phyloP scores from a whole-genome alignment of 495 filamentous ascomycete species.

The Penicillium ochrochloron region DNA sequence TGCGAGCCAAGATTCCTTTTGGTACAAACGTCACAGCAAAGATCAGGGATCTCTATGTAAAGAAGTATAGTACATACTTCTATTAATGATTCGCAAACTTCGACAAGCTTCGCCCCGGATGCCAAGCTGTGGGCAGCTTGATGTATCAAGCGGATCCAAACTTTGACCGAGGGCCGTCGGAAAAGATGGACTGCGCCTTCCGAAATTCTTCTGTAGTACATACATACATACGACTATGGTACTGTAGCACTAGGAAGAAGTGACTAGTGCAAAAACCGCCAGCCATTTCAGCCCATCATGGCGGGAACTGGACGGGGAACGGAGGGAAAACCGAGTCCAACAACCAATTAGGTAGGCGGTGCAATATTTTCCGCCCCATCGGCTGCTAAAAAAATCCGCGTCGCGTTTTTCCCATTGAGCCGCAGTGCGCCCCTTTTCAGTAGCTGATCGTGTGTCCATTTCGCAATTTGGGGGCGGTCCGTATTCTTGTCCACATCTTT shows the following conservation, averaged over 20 bases:
- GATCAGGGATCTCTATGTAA: not conserved
- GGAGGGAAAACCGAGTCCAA: not conserved
- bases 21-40: not conserved
- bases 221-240: not conserved
- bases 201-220: not conserved
- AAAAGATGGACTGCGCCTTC: not conserved
- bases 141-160: not conserved
- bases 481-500: slow-evolving; percentile 3
- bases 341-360: not conserved
- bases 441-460: slow-evolving; percentile 14
- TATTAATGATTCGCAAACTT: not conserved
- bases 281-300: not conserved
- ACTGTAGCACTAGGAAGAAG: not conserved
- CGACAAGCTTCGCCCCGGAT: not conserved
- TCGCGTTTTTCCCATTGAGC: slow-evolving; percentile 8
- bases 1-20: slow-evolving; percentile 1
- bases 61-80: not conserved
- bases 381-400: not conserved
- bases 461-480: not conserved
- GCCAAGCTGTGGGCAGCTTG: slow-evolving; percentile 4
- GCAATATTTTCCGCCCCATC: not conserved
- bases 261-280: not conserved
- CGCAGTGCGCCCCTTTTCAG: slow-evolving; percentile 11
- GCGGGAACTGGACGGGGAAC: not conserved
- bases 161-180: not conserved